Evolutionary conservation across 352 stramenopile genomes (phyloP).

Genomic region (Blastocystis hominis): DNA sequence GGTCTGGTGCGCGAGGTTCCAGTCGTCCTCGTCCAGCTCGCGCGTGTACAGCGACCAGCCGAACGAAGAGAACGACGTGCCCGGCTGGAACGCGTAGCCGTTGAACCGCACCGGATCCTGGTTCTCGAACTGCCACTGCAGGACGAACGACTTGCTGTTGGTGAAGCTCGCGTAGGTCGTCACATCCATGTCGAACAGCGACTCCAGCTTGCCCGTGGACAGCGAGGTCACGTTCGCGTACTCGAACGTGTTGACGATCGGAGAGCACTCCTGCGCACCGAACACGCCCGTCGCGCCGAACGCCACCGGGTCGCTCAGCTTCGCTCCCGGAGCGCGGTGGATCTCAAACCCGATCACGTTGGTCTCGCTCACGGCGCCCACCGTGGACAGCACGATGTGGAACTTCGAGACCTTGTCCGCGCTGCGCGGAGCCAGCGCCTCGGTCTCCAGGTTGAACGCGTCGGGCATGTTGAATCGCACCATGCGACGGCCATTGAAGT

Average conservation of each 20-base stretch:
- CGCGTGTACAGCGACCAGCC: background rate
- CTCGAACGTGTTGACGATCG: background rate
- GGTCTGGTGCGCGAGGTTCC: background rate
- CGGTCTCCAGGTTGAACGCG: background rate
- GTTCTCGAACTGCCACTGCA: background rate
- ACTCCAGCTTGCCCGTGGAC: background rate
- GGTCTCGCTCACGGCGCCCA: background rate
- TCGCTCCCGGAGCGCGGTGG: background rate
- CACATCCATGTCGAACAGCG: background rate
- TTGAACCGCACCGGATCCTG: background rate
- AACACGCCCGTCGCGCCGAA: background rate
- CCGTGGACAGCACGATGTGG: background rate
- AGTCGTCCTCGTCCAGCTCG: background rate
- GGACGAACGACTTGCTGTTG: background rate
- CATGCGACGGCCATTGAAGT: background rate
- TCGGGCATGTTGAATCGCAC: background rate
- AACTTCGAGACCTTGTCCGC: background rate
- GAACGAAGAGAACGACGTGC: background rate
- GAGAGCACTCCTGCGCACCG: background rate
- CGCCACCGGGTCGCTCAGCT: background rate
- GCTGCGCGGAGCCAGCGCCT: background rate
- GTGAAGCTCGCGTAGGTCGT: background rate
- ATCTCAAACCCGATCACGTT: conserved; percentile 17
- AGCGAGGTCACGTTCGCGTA: background rate
- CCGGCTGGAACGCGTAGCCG: background rate